Base-by-base conservation (phyloP, 1,139 yeast species). In the Yamadazyma spencermartinsiae region DNA sequence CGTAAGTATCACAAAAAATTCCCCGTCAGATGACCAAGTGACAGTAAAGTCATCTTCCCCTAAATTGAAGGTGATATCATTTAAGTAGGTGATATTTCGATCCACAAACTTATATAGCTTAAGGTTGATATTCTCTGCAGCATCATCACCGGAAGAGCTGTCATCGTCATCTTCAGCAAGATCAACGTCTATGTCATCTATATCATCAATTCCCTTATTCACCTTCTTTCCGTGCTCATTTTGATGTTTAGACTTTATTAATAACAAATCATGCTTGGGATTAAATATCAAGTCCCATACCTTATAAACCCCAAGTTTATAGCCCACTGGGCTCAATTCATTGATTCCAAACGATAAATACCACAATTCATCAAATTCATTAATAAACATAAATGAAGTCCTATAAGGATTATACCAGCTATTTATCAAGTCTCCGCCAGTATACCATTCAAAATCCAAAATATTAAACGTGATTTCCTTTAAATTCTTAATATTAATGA, bases 21-120 rank as follows among this genome's bases (percentile, higher is more conserved):
- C 52, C 2, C 76, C 76, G 48, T 68, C 58, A 1, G 65, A 57
- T 0, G 74, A 59, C 76, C 76, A 71, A 21, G 23, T 31, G 19
- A 45, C 28, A 2, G 37, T 38, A 4, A 46, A 40, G 9, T 38
- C 31, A 6, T 16, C 31, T 14, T 28, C 27, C n/a, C 45, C 42
- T 19, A 42, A 32, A 21, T 34, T 14, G 19, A 30, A 25, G 1
- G 34, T 25, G 17, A 43, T 35, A 3, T 21, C 29, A 14, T 43
- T 39, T 19, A 43, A 37, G n/a, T 36, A 33, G 4, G 38, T 34
- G 7, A 46, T 30, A 7, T 28, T 20, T 6, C 29, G 12, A 3
- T 33, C 29, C n/a, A 32, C 41, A 14, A 38, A 32, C 20, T 40
- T 42, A 16, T 21, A 42, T 6, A 42, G 31, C 14, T 38, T 40